These are phyloP conservation scores for Paramecium tetraurelia DNA, from an alignment of 73 alveolate genomes.

Conservation along the genomic window DNA sequence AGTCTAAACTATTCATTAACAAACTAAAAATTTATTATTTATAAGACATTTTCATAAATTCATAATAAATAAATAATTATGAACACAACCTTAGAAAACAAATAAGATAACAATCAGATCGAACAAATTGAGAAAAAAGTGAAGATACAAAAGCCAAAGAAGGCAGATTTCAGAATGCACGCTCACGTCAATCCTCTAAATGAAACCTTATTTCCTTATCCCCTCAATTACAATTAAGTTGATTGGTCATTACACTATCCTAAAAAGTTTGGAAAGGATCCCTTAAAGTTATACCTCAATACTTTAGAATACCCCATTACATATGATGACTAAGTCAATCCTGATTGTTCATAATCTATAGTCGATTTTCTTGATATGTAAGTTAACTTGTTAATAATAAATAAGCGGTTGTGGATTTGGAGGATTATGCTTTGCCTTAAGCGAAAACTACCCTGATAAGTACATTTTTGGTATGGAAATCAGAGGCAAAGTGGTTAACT, in stretches of 20 bases:
- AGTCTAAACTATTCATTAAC: neutral
- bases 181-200: conserved; percentile 97
- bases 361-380: conserved; percentile 56
- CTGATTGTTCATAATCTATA: neutral
- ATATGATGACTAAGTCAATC: conserved; percentile 3
- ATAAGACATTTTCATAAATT: neutral
- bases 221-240: conserved; percentile 83
- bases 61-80: neutral
- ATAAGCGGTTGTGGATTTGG: conserved; percentile 99
- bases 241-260: conserved; percentile 96
- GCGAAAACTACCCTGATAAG: conserved; percentile 76
- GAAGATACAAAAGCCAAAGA: conserved; percentile 85
- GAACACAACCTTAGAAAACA: neutral
- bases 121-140: neutral
- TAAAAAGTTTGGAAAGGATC: conserved; percentile 76
- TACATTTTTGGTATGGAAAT: conserved; percentile 95
- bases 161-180: conserved; percentile 95
- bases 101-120: neutral
- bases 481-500: conserved; percentile 95
- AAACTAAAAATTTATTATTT: neutral
- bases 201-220: conserved; percentile 85
- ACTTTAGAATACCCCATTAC: conserved; percentile 52
- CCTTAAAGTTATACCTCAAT: conserved; percentile 57
- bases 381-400: conserved; percentile 70
- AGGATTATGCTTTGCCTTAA: conserved; percentile 87